Percentiles rank a stretch among this genome's conserved stretches.
Conservation (phyloP, 1,139 yeast species). For the Zygosaccharomyces sapae region DNA sequence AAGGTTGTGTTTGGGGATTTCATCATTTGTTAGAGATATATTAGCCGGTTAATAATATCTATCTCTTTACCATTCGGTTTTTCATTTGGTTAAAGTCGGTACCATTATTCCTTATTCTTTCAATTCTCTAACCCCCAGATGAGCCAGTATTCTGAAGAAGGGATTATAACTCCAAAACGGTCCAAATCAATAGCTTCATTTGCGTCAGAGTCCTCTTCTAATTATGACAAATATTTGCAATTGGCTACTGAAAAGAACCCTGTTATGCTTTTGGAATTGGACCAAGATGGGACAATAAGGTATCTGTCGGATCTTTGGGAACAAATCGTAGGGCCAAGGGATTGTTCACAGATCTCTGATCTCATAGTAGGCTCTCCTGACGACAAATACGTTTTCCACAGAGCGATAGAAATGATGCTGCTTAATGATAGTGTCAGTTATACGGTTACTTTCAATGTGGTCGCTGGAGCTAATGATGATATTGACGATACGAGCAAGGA, state of each 20-base stretch:
- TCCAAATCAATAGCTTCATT: slow-evolving; percentile 12
- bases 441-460: slow-evolving; percentile 55
- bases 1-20: not conserved
- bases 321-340: slow-evolving; percentile 47
- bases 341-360: slow-evolving; percentile 49
- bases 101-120: not conserved
- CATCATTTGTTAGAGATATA: too few species aligned
- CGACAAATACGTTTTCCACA: slow-evolving; percentile 64
- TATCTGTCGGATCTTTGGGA: slow-evolving; percentile 79
- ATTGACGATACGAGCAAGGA: slow-evolving; percentile 14
- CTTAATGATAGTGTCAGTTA: slow-evolving; percentile 66
- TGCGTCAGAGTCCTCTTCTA: slow-evolving; percentile 21
- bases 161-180: slow-evolving; percentile 8
- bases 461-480: slow-evolving; percentile 7
- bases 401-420: slow-evolving; percentile 69
- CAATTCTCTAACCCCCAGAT: not conserved
- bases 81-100: not conserved
- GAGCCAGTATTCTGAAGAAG: slow-evolving; percentile 3
- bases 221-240: slow-evolving; percentile 31
- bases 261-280: slow-evolving; percentile 82
- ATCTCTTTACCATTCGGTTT: too few species aligned
- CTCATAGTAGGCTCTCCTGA: slow-evolving; percentile 63
- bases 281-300: slow-evolving; percentile 70
- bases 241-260: slow-evolving; percentile 65
- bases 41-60: too few species aligned